phyloP scores from a whole-genome alignment of 768 basidiomycete genomes.

The Termitomyces sp. region DNA sequence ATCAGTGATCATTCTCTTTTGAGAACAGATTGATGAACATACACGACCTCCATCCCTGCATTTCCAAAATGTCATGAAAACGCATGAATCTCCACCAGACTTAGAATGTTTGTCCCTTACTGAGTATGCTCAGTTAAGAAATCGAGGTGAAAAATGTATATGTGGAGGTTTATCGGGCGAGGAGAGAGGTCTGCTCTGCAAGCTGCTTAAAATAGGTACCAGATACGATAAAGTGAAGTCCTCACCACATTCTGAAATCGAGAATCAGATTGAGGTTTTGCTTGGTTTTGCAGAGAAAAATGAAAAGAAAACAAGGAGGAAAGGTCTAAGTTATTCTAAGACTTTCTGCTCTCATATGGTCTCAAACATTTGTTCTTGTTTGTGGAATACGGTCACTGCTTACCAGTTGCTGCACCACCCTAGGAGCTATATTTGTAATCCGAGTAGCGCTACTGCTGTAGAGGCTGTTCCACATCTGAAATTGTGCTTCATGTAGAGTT shows the following conservation, averaged over 20 bases:
- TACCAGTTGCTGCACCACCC: too few relatives aligned
- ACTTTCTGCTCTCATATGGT: too few relatives aligned
- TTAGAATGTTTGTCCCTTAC: constrained; percentile 84
- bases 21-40: constrained; percentile 35
- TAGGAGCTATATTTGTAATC: too few relatives aligned
- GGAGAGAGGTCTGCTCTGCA: constrained; percentile 83
- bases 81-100: constrained; percentile 65
- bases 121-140: constrained; percentile 28
- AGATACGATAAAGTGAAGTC: constrained; percentile 11
- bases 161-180: constrained; percentile 55
- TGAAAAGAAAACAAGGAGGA: too few relatives aligned
- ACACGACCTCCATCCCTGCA: constrained; percentile 99
- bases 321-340: too few relatives aligned
- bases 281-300: too few relatives aligned
- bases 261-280: too few relatives aligned
- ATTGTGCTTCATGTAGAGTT: too few relatives aligned
- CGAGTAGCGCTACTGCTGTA: too few relatives aligned
- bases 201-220: constrained; percentile 16
- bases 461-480: too few relatives aligned
- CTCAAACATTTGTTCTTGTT: too few relatives aligned
- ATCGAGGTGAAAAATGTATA: constrained; percentile 5
- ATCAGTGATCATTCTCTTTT: neutral
- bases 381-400: too few relatives aligned
- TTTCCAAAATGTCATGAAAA: constrained; percentile 79
- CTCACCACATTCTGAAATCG: constrained; percentile 25